phyloP scores from a whole-genome alignment of 306 rosid genomes.

The Gynostemma pentaphyllum region DNA sequence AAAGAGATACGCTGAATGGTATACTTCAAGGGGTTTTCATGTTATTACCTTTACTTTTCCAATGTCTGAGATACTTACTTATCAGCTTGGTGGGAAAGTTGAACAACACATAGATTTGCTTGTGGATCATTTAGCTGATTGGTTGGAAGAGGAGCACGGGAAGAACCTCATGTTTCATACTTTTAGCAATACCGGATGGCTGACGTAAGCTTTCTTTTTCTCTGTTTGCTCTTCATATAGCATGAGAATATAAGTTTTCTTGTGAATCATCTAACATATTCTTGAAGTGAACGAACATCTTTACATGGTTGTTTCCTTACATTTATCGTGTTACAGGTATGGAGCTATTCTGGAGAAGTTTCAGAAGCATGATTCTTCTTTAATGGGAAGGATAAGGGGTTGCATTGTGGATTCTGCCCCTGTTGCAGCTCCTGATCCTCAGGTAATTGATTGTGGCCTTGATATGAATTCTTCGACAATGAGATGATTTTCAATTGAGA shows the following conservation, averaged over 20 bases:
- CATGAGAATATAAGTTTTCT: neutral
- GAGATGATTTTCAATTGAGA: neutral
- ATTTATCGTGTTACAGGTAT: constrained; percentile 40
- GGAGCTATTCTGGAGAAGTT: constrained; percentile 74
- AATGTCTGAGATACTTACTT: constrained; percentile 69
- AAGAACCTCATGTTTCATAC: constrained; percentile 88
- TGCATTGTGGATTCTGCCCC: constrained; percentile 99
- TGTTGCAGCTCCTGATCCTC: constrained; percentile 76
- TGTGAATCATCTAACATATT: too few species aligned
- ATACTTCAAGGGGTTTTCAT: constrained; percentile 81
- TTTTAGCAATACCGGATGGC: constrained; percentile 99
- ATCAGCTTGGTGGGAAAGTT: constrained; percentile 69
- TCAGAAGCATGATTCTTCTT: constrained; percentile 47
- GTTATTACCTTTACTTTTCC: constrained; percentile 86
- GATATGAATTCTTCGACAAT: neutral
- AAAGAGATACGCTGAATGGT: constrained; percentile 83
- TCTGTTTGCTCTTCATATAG: neutral
- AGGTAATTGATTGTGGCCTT: constrained; percentile 31
- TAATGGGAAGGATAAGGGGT: constrained; percentile 62
- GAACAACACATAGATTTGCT: constrained; percentile 69
- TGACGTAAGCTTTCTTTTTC: constrained; percentile 46
- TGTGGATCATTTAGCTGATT: constrained; percentile 70
- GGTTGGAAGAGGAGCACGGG: constrained; percentile 82
- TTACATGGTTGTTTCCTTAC: constrained; percentile 11
- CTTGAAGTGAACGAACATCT: neutral